phyloP scores from a whole-genome alignment of 2,329 filamentous ascomycete species.

The Phaeoacremonium minimum region DNA sequence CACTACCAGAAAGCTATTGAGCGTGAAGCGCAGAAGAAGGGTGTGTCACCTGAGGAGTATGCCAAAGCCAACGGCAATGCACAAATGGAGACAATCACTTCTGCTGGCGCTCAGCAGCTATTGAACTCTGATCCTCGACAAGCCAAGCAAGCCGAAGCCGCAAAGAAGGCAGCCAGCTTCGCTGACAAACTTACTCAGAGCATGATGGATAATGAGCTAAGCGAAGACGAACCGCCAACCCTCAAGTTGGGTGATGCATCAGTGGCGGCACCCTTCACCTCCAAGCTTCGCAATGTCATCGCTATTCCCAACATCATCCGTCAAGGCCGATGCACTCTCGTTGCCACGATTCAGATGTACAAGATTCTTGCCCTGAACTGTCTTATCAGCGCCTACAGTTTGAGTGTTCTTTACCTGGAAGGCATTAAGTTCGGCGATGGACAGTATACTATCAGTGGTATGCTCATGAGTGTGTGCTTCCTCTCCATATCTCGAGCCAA shows the following conservation, averaged over 20 bases:
- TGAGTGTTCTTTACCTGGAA: conserved; percentile 93
- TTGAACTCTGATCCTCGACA: conserved; percentile 50
- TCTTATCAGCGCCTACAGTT: conserved; percentile 93
- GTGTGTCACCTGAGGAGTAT: conserved; percentile 56
- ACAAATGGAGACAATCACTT: conserved; percentile 59
- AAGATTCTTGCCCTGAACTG: conserved; percentile 98
- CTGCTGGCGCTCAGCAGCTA: conserved; percentile 59
- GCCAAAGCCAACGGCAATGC: conserved; percentile 48
- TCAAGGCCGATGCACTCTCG: conserved; percentile 93
- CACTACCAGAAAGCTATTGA: conserved; percentile 90
- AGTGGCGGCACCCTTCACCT: conserved; percentile 94
- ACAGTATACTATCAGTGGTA: conserved; percentile 96
- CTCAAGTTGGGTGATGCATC: conserved; percentile 97
- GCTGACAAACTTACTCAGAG: conserved; percentile 81
- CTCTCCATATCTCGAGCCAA: conserved; percentile 96
- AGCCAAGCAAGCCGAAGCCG: conserved; percentile 60
- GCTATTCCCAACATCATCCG: conserved; percentile 98
- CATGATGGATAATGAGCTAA: conserved; percentile 88
- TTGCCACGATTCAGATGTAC: conserved; percentile 99
- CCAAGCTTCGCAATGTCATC: conserved; percentile 93
- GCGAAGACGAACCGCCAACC: conserved; percentile 85
- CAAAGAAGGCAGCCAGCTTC: conserved; percentile 69
- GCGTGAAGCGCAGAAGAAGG: conserved; percentile 77
- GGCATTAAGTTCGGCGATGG: conserved; percentile 99
- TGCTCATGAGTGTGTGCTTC: conserved; percentile 99